Evolutionary conservation across 257 asterid species (phyloP), one percentile per base, ranked within the genome.

Genomic region (Nemophila menziesii): DNA sequence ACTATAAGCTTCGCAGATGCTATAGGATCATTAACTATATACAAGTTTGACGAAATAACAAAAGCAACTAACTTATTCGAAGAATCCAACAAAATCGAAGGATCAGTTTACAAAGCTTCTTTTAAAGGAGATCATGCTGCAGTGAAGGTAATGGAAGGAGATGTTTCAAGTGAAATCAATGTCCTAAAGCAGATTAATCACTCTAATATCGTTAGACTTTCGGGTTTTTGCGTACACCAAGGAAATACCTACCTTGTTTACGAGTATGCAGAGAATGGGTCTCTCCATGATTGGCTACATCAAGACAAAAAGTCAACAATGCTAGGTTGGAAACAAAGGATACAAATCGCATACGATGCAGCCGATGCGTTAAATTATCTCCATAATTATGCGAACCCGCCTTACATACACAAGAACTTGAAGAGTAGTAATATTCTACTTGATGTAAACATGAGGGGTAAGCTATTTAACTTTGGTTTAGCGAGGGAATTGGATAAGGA

Each of bases 121-220:
- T 72, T 79, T 56, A 67, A 70, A 22, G 92, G 86, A n/a, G 86
- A 79, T 19, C 40, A 39, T 5, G 86, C 78, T 2, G 82, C 62
- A 9, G 72, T 75, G 23, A 79, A 79, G 65, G 70, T 70, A 9
- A 63, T 67, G 58, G 73, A 70, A 48, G 92, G 80, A 12, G 65
- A 70, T 34, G 80, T 67, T 3, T 55, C 72, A 0, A 40, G 56
- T 10, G 86, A 79, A 51, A 70, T 79, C 10, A 60, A 54, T 12
- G 69, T 61, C 1, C 69, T 75, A 5, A 36, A 82, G 38, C 70
- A 68, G 61, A 67, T 79, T 20, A 75, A 65, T 13, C 82, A 79
- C 54, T 73, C 68, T 44, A 72, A 55, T 49, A 65, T 79, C 5
- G 20, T 72, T 20, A 55, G 80, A 48, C 82, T 79, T 11, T 79